A percentile compares a stretch with the other conserved stretches of the same genome.
These are phyloP conservation scores for Alternaria sp. DNA, from an alignment of 2,329 filamentous ascomycete genomes.

Conservation along the genomic window DNA sequence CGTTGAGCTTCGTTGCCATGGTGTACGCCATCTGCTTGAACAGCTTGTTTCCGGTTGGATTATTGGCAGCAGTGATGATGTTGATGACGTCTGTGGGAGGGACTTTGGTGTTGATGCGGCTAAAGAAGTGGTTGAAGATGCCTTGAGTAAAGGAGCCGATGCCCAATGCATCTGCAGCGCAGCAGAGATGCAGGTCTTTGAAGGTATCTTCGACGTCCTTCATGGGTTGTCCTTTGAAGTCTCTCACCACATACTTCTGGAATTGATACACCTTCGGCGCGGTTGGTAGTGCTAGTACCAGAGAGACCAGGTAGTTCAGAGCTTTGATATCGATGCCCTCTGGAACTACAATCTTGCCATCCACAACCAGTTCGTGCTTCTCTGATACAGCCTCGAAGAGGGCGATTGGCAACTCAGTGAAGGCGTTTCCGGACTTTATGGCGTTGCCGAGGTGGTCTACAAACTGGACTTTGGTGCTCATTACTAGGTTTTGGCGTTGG, in stretches of 20 bases:
- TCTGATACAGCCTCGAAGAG: neutral
- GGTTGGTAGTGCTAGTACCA: neutral
- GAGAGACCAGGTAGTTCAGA: neutral
- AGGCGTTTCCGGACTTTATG: neutral
- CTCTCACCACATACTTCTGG: neutral
- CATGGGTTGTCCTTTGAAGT: neutral
- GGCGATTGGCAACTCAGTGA: neutral
- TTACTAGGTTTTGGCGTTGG: neutral
- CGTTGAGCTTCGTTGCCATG: neutral
- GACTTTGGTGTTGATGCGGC: neutral
- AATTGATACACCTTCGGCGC: neutral
- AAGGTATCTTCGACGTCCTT: neutral
- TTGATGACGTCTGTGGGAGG: neutral
- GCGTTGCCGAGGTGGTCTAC: neutral
- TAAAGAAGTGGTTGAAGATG: conserved; percentile 9
- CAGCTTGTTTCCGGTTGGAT: conserved; percentile 1
- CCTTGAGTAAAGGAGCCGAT: conserved; percentile 4
- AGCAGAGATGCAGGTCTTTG: conserved; percentile 4
- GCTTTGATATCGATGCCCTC: neutral
- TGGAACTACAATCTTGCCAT: neutral
- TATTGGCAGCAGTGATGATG: conserved; percentile 1
- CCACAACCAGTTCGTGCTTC: neutral
- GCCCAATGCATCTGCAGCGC: conserved; percentile 7
- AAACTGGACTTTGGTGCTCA: neutral
- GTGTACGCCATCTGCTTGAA: conserved; percentile 10